Evolutionary conservation across 1,284 basidiomycete species (phyloP), one percentile per base, ranked within the genome.

Genomic region (Phellinidium pouzarii): DNA sequence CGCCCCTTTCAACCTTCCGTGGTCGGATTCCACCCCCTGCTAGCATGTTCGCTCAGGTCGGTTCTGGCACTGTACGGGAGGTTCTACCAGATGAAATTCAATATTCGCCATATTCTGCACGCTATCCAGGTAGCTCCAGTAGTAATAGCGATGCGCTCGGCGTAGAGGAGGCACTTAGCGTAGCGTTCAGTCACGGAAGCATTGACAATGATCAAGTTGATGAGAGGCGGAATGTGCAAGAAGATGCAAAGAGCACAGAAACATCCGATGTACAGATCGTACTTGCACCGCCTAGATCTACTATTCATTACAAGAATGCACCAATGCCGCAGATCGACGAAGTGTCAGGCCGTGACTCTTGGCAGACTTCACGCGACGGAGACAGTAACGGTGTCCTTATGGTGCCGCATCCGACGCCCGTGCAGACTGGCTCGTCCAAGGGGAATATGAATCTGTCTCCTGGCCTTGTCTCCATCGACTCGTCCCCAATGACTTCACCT

Each of bases 41-140:
- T 11, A 75, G 72, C 60, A 76, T 82, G 73, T 81, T 76, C 71
- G 78, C 77, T 0, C 74, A 75, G 58, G 63, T 77, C 66, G 52
- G 71, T 66, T 59, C 68, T 9, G 76, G 74, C 1, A 62, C 71
- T 20, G 69, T 79, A n/a, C 70, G 75, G 38, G 78, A 80, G 60
- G 65, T 82, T 44, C 60, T 74, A 26, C 72, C 77, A 0, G 69
- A 68, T 7, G 77, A 81, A 45, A 65, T 81, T 22, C 69, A 71
- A 45, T 80, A 80, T 58, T 81, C 79, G 22, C 79, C 79, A 1
- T 75, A 70, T 55, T 62, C 70, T 41, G 59, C 67, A 9, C 64
- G 66, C 26, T 48, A 59, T 9, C 58, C 50, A 14, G 63, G 65
- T 54, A 67, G 65, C 45, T 53, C 59, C 31, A 47, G 46, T 38